Percentiles rank a stretch among this genome's conserved stretches.
Evolutionary conservation across 805 yeast species (phyloP).

Genomic region (Saturnispora besseyi): DNA sequence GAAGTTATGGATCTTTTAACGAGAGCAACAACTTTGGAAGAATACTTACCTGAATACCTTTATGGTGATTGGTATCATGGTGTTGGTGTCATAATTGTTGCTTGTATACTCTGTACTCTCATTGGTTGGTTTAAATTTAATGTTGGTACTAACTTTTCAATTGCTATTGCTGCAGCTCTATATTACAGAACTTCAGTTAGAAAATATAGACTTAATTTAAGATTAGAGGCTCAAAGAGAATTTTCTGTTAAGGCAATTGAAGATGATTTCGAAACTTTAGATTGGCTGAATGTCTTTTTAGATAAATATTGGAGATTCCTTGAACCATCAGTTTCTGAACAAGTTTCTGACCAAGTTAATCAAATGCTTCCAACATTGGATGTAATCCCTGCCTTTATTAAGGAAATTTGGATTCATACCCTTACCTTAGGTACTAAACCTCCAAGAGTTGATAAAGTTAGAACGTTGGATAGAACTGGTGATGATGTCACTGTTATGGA

Average conservation of each 20-base stretch:
- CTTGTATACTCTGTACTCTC: conserved; percentile 66
- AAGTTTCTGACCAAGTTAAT: conserved; percentile 78
- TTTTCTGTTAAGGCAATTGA: conserved; percentile 74
- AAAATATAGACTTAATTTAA: conserved; percentile 61
- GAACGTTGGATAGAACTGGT: conserved; percentile 82
- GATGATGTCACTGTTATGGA: conserved; percentile 96
- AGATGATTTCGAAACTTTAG: conserved; percentile 86
- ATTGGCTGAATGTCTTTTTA: conserved; percentile 86
- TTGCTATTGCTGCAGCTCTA: conserved; percentile 52
- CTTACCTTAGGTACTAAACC: conserved; percentile 95
- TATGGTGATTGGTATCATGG: conserved; percentile 98
- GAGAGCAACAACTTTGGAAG: conserved; percentile 66
- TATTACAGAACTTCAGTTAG: conserved; percentile 79
- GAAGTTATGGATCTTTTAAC: conserved; percentile 62
- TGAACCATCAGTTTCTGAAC: conserved; percentile 83
- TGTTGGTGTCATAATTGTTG: conserved; percentile 58
- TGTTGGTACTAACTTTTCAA: conserved; percentile 70
- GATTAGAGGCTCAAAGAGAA: conserved; percentile 82
- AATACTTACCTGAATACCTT: conserved; percentile 59
- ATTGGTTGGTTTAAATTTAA: conserved; percentile 72
- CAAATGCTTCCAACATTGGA: conserved; percentile 63
- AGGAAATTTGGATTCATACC: conserved; percentile 75
- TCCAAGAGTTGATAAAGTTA: conserved; percentile 83
- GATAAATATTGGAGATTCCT: conserved; percentile 87
- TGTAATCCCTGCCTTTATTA: conserved; percentile 75